Evolutionary conservation across 192 early-diverging fungal genomes (phyloP), one percentile per base, ranked within the genome.

Genomic region (Backusella tuberculispora): DNA sequence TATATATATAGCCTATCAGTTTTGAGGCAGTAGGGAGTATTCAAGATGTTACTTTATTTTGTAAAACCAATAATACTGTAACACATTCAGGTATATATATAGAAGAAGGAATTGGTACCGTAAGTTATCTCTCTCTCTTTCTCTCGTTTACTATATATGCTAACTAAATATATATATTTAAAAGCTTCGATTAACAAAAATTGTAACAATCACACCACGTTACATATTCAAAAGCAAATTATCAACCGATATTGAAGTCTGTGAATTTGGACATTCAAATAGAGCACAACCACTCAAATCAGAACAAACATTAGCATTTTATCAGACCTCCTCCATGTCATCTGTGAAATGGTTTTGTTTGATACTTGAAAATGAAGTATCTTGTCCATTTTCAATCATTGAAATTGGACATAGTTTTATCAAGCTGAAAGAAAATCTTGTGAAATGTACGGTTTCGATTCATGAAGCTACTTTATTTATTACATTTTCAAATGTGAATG

Each of bases 1-100:
- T n/a, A n/a, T n/a, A n/a, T n/a, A n/a, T n/a, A n/a, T n/a, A 50
- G 48, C 90, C 89, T 1, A 73, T 94, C 60, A 94, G 92, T 74
- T 95, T 96, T 71, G 95, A 96, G 71, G 93, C 93, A 5, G 87
- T 95, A 41, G 95, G 95, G 9, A 93, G 90, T 67, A 79, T 83
- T 0, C 85, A 87, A 60, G 91, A 92, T 42, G 75, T 94, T 0
- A 72, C 78, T n/a, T 80, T 96, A 1, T 40, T 86, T 83, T 29
- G 72, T 69, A 7, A 50, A 53, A 68, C 3, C 1, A 42, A 66
- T 75, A 68, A 60, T 46, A 40, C 6, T 67, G 64, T 76, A 12
- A 70, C 80, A 6, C 90, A 91, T 63, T 48, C 93, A 6, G 95
- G 94, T 6, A 85, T 94, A 9, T 82, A 76, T 53, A 84, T 96